These are phyloP conservation scores for Erodium maritimum DNA, from an alignment of 345 rosid species.

Conservation along the genomic window DNA sequence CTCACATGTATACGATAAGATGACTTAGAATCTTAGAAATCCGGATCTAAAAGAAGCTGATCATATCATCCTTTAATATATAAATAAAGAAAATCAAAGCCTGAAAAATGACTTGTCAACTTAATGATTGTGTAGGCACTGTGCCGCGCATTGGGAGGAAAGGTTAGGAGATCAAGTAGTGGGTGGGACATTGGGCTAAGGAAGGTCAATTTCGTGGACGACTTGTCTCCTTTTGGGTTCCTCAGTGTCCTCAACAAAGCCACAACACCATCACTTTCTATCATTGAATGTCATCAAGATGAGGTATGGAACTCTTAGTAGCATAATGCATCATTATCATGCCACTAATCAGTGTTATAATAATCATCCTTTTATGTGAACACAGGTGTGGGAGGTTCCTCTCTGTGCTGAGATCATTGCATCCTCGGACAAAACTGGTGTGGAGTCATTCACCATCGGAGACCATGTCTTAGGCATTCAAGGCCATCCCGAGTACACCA, in stretches of 20 bases:
- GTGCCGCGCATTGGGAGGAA: neutral
- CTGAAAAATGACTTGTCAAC: too few relatives aligned
- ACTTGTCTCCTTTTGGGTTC: neutral
- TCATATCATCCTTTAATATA: too few relatives aligned
- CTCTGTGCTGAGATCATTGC: neutral
- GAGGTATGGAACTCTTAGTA: neutral
- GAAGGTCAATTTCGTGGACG: neutral
- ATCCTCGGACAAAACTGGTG: neutral
- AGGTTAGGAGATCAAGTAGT: neutral
- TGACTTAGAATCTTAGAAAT: too few relatives aligned
- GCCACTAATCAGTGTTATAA: neutral
- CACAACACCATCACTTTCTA: neutral
- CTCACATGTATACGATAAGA: too few relatives aligned
- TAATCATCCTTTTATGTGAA: too few relatives aligned
- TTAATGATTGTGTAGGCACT: neutral
- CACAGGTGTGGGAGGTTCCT: neutral
- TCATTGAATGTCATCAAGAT: neutral
- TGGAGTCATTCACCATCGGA: neutral
- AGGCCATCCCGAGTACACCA: slow-evolving; percentile 4
- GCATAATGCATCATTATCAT: neutral
- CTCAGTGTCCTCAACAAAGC: neutral
- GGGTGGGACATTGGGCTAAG: slow-evolving; percentile 1
- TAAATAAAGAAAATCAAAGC: too few relatives aligned
- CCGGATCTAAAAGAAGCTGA: too few relatives aligned
- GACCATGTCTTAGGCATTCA: neutral